Evolutionary conservation across 2,329 filamentous ascomycete genomes (phyloP).

Genomic region (Aspergillus texensis): DNA sequence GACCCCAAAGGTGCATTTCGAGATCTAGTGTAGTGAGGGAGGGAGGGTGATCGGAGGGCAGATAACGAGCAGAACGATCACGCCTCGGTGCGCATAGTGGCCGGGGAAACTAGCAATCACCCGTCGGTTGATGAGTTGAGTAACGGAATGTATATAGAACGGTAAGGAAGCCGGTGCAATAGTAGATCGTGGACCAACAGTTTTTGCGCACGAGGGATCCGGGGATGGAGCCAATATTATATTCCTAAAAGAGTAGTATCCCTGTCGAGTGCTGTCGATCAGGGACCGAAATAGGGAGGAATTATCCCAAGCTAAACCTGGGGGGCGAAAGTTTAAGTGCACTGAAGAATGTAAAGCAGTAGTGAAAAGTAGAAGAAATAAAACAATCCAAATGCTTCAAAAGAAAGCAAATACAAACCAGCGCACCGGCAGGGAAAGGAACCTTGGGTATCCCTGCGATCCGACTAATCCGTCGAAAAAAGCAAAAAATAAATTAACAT

Average conservation of each 20-base stretch:
- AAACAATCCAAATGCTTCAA: background rate
- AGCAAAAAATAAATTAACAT: no score
- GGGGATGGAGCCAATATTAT: background rate
- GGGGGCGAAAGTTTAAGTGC: background rate
- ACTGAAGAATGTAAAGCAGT: background rate
- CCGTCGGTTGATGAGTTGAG: background rate
- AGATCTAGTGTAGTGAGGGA: background rate
- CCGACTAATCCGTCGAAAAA: background rate
- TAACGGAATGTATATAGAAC: background rate
- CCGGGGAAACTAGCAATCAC: background rate
- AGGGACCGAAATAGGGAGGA: background rate
- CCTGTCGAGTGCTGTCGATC: background rate
- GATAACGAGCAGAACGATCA: constrained; percentile 9
- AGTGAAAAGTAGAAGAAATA: background rate
- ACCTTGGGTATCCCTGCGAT: background rate
- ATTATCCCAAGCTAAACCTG: background rate
- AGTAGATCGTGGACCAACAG: background rate
- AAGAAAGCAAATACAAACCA: background rate
- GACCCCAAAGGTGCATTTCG: constrained; percentile 25
- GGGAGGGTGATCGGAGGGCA: background rate
- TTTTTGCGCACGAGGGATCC: background rate
- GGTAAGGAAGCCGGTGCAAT: background rate
- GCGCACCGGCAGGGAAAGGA: background rate
- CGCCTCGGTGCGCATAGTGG: constrained; percentile 22
- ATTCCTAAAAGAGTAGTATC: constrained; percentile 1